A percentile compares a stretch with the other conserved stretches of the same genome.
These are phyloP conservation scores for Ceratocystis huliohia DNA, from an alignment of 2,329 filamentous ascomycete species.

Conservation along the genomic window DNA sequence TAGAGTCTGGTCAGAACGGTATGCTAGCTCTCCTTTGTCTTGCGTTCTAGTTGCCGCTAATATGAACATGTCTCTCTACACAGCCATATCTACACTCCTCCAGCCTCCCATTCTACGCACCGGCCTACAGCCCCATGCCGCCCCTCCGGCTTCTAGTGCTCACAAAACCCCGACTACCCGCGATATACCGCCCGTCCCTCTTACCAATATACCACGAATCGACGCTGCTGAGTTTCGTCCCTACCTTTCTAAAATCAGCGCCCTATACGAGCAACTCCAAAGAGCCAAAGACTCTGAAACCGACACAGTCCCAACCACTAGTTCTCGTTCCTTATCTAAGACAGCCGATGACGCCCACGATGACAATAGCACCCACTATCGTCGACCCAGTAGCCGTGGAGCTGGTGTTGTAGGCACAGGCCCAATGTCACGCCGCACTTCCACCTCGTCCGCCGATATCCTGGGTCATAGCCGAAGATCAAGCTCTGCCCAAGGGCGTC, in stretches of 20 bases:
- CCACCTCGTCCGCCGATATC: constrained; percentile 32
- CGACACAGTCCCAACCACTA: constrained; percentile 32
- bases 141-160: constrained; percentile 53
- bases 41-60: not conserved
- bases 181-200: constrained; percentile 84
- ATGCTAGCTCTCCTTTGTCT: constrained; percentile 23
- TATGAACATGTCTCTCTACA: not conserved
- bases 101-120: constrained; percentile 83
- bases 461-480: constrained; percentile 14
- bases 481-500: constrained; percentile 25
- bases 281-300: constrained; percentile 68
- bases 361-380: constrained; percentile 30
- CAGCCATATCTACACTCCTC: constrained; percentile 85
- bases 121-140: constrained; percentile 67
- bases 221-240: constrained; percentile 67
- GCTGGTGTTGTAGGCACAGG: constrained; percentile 22
- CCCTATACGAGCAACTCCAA: constrained; percentile 78
- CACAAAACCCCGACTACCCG: constrained; percentile 72
- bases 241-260: constrained; percentile 75
- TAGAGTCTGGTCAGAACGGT: constrained; percentile 79
- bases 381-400: constrained; percentile 35
- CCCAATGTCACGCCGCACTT: constrained; percentile 30
- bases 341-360: constrained; percentile 25
- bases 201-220: constrained; percentile 77
- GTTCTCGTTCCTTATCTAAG: constrained; percentile 29